Base-by-base conservation (phyloP, 108 stramenopile genomes). In the Skeletonema menzelii region DNA sequence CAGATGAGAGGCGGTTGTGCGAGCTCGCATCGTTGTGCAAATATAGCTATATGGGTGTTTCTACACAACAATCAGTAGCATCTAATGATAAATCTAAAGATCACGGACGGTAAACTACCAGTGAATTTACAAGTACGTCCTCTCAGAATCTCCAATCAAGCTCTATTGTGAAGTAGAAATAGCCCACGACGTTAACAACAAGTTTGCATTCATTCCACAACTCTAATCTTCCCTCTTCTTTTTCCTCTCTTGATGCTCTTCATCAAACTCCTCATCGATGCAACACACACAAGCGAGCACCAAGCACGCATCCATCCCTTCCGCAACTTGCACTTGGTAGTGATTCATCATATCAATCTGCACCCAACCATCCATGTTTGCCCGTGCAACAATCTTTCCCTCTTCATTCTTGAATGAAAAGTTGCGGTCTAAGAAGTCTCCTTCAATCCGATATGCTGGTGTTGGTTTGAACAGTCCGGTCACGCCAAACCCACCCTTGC, bases 241-340 rank as follows among this genome's bases (percentile, higher is more conserved):
- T 65, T 53, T 85, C 57, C 63, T 67, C 65, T 85, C 77, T 35
- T 84, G 80, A 56, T 92, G 91, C 44, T 89, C 88, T 57, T 92
- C 88, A 62, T 92, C 91, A 66, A 90, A 89, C 72, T 92, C 49
- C 22, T 92, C 91, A 77, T 92, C 91, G 63, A 92, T 90, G 27
- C 88, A 88, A 69, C 91, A 92, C 8, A 80, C 76, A 79, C 91
- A 92, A 19, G 91, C 88, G 31, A 92, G 56, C 5, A 92, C 91
- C 19, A 92, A 63, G 12, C 84, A 56, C 26, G 88, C 82, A 76
- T 92, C 91, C 91, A 92, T 92, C 0, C 91, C 91, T 46, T 82
- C 72, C 5, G 87, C 87, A 1, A 92, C 75, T 60, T 85, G 78
- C 11, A 92, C 76, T 73, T 92, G 88, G 71, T 92, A 92, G 72